These are phyloP conservation scores for Ceratobasidium sp. DNA, from an alignment of 1,284 basidiomycete species.

Conservation along the genomic window DNA sequence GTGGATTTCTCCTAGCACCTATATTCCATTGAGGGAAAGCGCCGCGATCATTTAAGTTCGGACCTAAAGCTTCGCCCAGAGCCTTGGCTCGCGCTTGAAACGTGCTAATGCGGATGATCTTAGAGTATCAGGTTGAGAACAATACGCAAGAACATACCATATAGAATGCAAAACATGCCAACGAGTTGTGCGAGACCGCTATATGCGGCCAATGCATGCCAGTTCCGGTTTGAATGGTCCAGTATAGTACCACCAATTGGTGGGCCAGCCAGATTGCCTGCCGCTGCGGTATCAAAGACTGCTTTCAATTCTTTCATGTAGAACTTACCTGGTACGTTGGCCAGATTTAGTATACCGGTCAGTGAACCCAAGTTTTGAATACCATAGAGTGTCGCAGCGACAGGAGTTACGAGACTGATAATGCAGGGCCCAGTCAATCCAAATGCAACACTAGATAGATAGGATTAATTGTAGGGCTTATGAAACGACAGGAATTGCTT, in stretches of 20 bases:
- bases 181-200: slow-evolving; percentile 43
- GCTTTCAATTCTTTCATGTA: too few species aligned
- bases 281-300: too few species aligned
- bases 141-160: slow-evolving; percentile 39
- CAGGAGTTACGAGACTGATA: slow-evolving; percentile 48
- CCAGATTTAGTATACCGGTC: slow-evolving; percentile 48
- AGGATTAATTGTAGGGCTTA: not conserved
- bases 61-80: slow-evolving; percentile 31
- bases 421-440: slow-evolving; percentile 30
- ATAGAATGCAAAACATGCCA: slow-evolving; percentile 43
- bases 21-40: too few species aligned
- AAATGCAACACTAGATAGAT: slow-evolving; percentile 23
- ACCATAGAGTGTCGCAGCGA: slow-evolving; percentile 48
- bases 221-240: slow-evolving; percentile 44
- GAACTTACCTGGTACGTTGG: slow-evolving; percentile 32
- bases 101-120: slow-evolving; percentile 16
- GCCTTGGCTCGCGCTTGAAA: slow-evolving; percentile 34
- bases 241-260: slow-evolving; percentile 48
- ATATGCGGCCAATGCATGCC: slow-evolving; percentile 46
- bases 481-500: slow-evolving; percentile 44
- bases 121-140: not conserved
- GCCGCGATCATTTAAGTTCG: too few species aligned
- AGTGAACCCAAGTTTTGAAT: slow-evolving; percentile 47
- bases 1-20: too few species aligned
- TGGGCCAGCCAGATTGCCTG: slow-evolving; percentile 46